Base-by-base conservation (phyloP, 331 rosid species). In the Prunus yedoensis region DNA sequence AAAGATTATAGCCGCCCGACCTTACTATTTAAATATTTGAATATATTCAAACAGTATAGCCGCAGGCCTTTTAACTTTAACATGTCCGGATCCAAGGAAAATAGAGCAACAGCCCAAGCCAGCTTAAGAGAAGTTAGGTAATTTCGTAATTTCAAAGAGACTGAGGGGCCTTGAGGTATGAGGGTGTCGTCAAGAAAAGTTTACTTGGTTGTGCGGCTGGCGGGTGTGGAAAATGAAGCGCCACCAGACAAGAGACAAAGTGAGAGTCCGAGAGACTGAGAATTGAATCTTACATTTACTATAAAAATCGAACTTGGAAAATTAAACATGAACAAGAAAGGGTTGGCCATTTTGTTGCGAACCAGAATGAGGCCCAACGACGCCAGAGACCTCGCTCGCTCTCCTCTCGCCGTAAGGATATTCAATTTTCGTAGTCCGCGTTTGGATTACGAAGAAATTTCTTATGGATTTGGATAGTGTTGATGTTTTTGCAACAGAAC, bases 281-380 rank as follows among this genome's bases (percentile, higher is more conserved):
- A 49, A 77, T 43, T 64, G 65, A 65, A 57, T 41, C 60, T 56
- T 15, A 20, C 49, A 18, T 18, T 53, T 8, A 45, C 25, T 68
- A 73, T 83, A 73, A 56, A 21, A 60, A 8, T 13, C 32, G 5
- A 41, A 43, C 67, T 23, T 27, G 50, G 18, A 75, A 35, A 35
- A 70, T 23, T 57, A 71, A 77, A 69, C 53, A 84, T 54, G 80
- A 83, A 83, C 85, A 92, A 89, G 83, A 91, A 90, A 85, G 94
- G 93, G 49, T 72, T 89, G 77, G 85, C 96, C 12, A 87, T 91
- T 80, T 83, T 94, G 74, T 70, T 94, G 92, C 97, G 98, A 84
- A 88, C 96, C 86, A 94, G 95, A 86, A 91, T 94, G 98, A 90
- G 83, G 63, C 89, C 89, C 17, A 87, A 41, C 84, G 85, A 46